A percentile compares a stretch with the other conserved stretches of the same genome.
phyloP scores from a whole-genome alignment of 2,329 filamentous ascomycete genomes.

The Plectosphaerella plurivora region DNA sequence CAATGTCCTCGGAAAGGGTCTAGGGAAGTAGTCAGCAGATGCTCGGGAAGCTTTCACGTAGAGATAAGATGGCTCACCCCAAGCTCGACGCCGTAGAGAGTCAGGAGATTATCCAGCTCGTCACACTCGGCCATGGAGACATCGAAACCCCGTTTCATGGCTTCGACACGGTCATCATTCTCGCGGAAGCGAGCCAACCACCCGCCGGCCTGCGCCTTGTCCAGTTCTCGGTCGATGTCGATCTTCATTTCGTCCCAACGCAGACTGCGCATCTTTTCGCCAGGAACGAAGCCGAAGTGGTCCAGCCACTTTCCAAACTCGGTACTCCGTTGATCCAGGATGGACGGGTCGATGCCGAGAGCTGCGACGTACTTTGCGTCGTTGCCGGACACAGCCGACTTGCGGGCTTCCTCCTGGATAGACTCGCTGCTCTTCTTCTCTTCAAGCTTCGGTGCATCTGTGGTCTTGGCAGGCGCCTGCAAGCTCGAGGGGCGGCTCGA shows the following conservation, averaged over 20 bases:
- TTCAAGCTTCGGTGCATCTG: constrained; percentile 7
- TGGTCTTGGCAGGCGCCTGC: constrained; percentile 17
- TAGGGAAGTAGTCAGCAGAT: constrained; percentile 31
- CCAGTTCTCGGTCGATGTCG: constrained; percentile 82
- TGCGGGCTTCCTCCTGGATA: constrained; percentile 44
- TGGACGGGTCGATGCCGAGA: constrained; percentile 69
- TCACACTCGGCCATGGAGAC: constrained; percentile 92
- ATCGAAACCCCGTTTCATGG: constrained; percentile 82
- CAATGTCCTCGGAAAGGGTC: constrained; percentile 93
- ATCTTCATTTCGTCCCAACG: constrained; percentile 76
- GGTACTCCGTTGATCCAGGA: constrained; percentile 72
- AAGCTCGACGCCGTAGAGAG: constrained; percentile 90
- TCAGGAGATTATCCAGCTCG: constrained; percentile 89
- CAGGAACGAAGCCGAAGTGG: constrained; percentile 83
- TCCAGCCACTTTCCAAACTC: constrained; percentile 81
- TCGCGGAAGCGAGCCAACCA: constrained; percentile 83
- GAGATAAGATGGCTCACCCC: constrained; percentile 54
- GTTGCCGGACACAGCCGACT: constrained; percentile 64
- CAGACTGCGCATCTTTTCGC: constrained; percentile 67
- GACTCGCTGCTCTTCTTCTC: constrained; percentile 14
- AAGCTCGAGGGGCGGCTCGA: constrained; percentile 33
- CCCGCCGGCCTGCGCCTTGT: constrained; percentile 84
- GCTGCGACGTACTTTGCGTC: constrained; percentile 74
- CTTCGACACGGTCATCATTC: constrained; percentile 84
- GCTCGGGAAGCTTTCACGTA: background rate